Evolutionary conservation across 2,329 filamentous ascomycete species (phyloP).

Genomic region (Boeremia exigua): DNA sequence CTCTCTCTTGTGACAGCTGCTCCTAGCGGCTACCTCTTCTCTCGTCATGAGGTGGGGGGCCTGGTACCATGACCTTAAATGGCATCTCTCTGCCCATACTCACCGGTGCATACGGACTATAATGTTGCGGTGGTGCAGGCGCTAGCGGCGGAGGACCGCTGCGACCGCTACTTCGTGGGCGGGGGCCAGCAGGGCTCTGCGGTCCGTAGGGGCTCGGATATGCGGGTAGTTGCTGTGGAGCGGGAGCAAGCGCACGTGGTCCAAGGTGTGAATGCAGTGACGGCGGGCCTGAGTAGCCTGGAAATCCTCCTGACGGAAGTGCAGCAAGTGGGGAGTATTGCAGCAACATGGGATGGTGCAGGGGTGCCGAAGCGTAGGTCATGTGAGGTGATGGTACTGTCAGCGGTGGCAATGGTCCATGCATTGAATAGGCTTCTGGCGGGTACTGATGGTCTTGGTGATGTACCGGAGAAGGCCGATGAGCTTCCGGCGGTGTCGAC

Average conservation of each 20-base stretch:
- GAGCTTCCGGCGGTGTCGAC: constrained; percentile 23
- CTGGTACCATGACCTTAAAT: constrained; percentile 42
- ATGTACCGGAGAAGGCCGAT: constrained; percentile 25
- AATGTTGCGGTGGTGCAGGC: constrained; percentile 38
- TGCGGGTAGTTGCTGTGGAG: constrained; percentile 30
- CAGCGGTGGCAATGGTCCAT: constrained; percentile 24
- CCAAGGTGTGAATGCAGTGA: constrained; percentile 21
- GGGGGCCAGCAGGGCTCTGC: constrained; percentile 22
- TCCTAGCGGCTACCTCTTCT: constrained; percentile 38
- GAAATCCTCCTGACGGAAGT: constrained; percentile 28
- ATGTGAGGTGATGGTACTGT: constrained; percentile 29
- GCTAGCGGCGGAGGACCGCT: constrained; percentile 37
- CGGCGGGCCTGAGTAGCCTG: constrained; percentile 22
- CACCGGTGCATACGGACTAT: constrained; percentile 36
- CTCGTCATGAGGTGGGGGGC: constrained; percentile 29
- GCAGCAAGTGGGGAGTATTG: constrained; percentile 38
- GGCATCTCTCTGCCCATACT: constrained; percentile 29
- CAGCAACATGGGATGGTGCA: constrained; percentile 34
- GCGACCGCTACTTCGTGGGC: constrained; percentile 32
- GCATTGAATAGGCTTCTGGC: constrained; percentile 27
- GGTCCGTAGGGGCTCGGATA: constrained; percentile 43
- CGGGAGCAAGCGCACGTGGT: constrained; percentile 33
- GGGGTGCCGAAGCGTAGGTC: constrained; percentile 27
- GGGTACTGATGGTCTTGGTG: constrained; percentile 27
- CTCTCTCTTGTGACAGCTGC: constrained; percentile 8